Conservation (phyloP, 495 filamentous ascomycete species). For the Aspergillus haitiensis region DNA sequence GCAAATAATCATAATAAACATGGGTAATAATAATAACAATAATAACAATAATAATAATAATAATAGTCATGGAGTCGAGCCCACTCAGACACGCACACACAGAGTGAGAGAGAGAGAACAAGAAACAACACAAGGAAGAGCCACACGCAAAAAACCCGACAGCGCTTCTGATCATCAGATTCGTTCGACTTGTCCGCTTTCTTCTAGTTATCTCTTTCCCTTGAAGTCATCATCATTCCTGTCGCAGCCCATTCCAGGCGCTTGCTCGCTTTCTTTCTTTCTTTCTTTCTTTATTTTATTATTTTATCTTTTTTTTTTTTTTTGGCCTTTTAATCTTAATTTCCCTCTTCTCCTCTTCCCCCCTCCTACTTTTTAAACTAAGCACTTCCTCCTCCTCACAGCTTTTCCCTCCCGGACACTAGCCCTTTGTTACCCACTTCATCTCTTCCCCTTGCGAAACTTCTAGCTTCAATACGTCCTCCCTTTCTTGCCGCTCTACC, state of each 20-base stretch:
- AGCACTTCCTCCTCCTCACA: conserved; percentile 20
- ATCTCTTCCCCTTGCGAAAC: conserved; percentile 13
- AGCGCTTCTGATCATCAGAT: conserved; percentile 7
- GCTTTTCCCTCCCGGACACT: conserved; percentile 8
- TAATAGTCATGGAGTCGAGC: conserved; percentile 18
- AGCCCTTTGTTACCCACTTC: conserved; percentile 7
- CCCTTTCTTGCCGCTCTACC: conserved; percentile 16
- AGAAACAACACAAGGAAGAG: conserved; percentile 1
- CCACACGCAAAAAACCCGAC: conserved; percentile 2
- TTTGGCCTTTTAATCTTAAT: too few relatives aligned
- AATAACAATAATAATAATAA: conserved; percentile 8
- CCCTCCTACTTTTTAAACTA: conserved; percentile 19
- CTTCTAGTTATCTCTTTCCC: conserved; percentile 11
- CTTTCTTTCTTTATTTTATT: conserved; percentile 14
- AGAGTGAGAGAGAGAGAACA: conserved; percentile 1
- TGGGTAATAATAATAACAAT: conserved; percentile 15
- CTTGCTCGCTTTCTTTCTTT: conserved; percentile 12
- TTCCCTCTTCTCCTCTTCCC: too few relatives aligned
- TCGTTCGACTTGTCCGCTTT: conserved; percentile 7
- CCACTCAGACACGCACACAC: conserved; percentile 11
- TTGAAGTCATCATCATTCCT: conserved; percentile 20
- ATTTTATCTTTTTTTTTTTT: too few relatives aligned
- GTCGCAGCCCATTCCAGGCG: conserved; percentile 17
- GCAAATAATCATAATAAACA: conserved; percentile 22
- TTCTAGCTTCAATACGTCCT: conserved; percentile 4